Conservation (phyloP, 2,329 filamentous ascomycete species). For the Colletotrichum endophyticum region DNA sequence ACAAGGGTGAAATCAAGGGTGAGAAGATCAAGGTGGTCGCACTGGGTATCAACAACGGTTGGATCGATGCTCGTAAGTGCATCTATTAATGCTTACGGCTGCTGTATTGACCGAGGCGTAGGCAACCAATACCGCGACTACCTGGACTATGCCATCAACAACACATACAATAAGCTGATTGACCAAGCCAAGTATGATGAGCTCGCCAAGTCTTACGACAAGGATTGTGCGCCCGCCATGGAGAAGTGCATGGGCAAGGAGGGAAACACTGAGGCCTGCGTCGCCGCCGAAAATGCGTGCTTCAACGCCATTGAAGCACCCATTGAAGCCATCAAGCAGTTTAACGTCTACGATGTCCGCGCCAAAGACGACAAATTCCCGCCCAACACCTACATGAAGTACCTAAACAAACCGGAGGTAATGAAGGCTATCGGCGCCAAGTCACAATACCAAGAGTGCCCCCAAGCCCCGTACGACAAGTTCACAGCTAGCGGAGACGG, state of each 20-base stretch:
- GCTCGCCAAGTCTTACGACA: conserved; percentile 21
- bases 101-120: no score
- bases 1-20: conserved; percentile 40
- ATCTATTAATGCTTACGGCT: no score
- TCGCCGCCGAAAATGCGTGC: conserved; percentile 28
- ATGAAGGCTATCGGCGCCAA: conserved; percentile 50
- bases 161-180: conserved; percentile 37
- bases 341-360: conserved; percentile 54
- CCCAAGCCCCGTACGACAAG: conserved; percentile 36
- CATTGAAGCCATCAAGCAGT: conserved; percentile 30
- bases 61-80: conserved; percentile 45
- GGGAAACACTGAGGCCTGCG: conserved; percentile 29
- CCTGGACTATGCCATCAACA: conserved; percentile 49
- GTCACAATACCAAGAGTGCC: conserved; percentile 44
- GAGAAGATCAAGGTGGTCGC: conserved; percentile 54
- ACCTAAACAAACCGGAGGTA: conserved; percentile 40
- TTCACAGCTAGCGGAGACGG: conserved; percentile 46
- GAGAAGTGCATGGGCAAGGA: conserved; percentile 21
- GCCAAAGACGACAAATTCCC: conserved; percentile 39
- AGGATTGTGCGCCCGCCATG: conserved; percentile 25
- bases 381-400: conserved; percentile 44
- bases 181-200: conserved; percentile 14
- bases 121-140: conserved; percentile 44
- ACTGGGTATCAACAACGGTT: conserved; percentile 63
- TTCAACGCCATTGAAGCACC: conserved; percentile 27